A percentile compares a stretch with the other conserved stretches of the same genome.
Conservation (phyloP, 2,329 filamentous ascomycete genomes). For the Orbilia ellipsospora region DNA sequence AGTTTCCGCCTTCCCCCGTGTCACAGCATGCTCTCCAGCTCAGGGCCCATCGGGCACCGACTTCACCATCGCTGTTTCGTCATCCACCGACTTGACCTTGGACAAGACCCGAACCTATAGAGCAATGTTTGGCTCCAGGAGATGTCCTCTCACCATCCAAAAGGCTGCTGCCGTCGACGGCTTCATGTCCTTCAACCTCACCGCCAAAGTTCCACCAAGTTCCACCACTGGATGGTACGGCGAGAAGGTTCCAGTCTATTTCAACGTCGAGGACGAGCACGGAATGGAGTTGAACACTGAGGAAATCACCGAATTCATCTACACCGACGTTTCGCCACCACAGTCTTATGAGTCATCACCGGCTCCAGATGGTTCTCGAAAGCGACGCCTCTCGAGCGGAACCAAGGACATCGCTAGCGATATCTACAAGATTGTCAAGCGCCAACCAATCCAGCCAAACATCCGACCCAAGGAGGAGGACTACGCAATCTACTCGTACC, state of each 20-base stretch:
- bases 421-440: slow-evolving; percentile 64
- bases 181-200: slow-evolving; percentile 71
- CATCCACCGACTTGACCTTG: slow-evolving; percentile 77
- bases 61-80: slow-evolving; percentile 78
- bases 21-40: slow-evolving; percentile 77
- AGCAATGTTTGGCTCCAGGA: slow-evolving; percentile 81
- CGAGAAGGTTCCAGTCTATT: slow-evolving; percentile 69
- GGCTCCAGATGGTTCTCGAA: slow-evolving; percentile 63
- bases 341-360: slow-evolving; percentile 61
- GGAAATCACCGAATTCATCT: slow-evolving; percentile 73
- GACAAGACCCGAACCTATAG: slow-evolving; percentile 69
- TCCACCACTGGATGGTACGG: slow-evolving; percentile 69
- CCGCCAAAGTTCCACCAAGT: slow-evolving; percentile 76
- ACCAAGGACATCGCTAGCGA: slow-evolving; percentile 62
- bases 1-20: slow-evolving; percentile 70
- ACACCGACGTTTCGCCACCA: slow-evolving; percentile 65
- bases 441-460: slow-evolving; percentile 64
- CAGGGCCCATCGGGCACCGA: slow-evolving; percentile 76
- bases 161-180: slow-evolving; percentile 71
- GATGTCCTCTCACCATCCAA: slow-evolving; percentile 72
- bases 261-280: slow-evolving; percentile 71
- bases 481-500: slow-evolving; percentile 69
- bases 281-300: slow-evolving; percentile 67
- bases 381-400: slow-evolving; percentile 69
- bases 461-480: slow-evolving; percentile 66